Base-by-base conservation (phyloP, 1,284 basidiomycete species). In the Sphagnurus paluster region DNA sequence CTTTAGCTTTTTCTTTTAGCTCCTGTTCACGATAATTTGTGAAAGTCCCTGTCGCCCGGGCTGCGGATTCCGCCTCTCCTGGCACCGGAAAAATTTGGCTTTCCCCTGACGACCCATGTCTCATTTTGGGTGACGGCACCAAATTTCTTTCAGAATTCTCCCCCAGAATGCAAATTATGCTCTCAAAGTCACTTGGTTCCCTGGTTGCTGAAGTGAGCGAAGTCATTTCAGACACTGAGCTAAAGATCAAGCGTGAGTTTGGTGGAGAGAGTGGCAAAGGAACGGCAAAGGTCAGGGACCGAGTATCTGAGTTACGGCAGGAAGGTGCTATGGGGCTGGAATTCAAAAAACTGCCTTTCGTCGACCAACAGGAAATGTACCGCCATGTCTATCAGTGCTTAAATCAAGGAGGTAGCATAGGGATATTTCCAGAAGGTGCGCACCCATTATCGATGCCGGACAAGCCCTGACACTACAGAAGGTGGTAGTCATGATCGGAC, bases 401-500 rank as follows among this genome's bases (percentile, higher is more conserved):
- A 49, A 90, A 86, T 49, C 82, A 90, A 44, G 91, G 92, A 13
- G 93, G 93, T 8, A 87, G 87, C 57, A 94, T 98, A 54, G 93
- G 94, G 39, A 96, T 98, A 56, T 98, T 98, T 64, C 95, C 95
- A 37, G 95, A 98, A 84, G 94, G 93, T 90, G 28, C 21, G 45
- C 16, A n/a, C 24, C 13, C 35, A 33, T 30, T 17, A 42, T 32
- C 33, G 28, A 44, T 36, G 24, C 43, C 29, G 28, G 33, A 44
- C 39, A 38, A 10, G 35, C n/a, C n/a, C n/a, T n/a, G n/a, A 32
- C 16, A 11, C n/a, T 48, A 20, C 44, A 17, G 30, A 42, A 94
- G 92, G 94, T 57, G 95, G 95, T 46, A 97, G 94, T 47, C 95
- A 98, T 67, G 95, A 98, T 69, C 86, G 95, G 30, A 95, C 91